Evolutionary conservation across 768 basidiomycete genomes (phyloP).

Genomic region (Tulasnella sp.): DNA sequence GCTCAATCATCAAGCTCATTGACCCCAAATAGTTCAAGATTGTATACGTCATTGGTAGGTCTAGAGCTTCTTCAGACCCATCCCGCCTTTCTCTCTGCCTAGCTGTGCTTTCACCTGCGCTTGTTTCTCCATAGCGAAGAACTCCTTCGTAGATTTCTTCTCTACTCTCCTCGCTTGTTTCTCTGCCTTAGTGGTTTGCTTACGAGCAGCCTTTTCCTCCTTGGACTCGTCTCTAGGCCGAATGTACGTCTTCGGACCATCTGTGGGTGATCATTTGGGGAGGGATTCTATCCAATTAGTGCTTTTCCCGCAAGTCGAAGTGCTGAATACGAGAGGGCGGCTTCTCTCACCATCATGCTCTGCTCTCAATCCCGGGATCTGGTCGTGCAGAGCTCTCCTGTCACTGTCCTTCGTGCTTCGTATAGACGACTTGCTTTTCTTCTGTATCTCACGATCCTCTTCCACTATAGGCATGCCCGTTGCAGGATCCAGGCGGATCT

Average conservation of each 20-base stretch:
- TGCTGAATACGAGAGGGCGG: constrained; percentile 24
- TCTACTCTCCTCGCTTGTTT: constrained; percentile 31
- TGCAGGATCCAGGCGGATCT: constrained; percentile 61
- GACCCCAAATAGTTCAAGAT: too few species aligned
- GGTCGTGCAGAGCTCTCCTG: constrained; percentile 4
- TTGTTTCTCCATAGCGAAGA: constrained; percentile 32
- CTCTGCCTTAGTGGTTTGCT: constrained; percentile 35
- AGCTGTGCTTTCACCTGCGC: constrained; percentile 26
- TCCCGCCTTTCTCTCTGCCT: constrained; percentile 1
- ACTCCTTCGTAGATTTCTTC: constrained; percentile 34
- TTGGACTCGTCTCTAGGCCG: constrained; percentile 63
- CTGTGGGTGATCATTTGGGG: too few species aligned
- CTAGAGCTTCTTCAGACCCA: constrained; percentile 15
- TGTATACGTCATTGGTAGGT: neutral
- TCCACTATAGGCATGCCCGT: constrained; percentile 61
- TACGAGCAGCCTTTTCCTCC: constrained; percentile 35
- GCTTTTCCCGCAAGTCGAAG: too few species aligned
- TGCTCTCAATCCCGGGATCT: constrained; percentile 16
- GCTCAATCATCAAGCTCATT: too few species aligned
- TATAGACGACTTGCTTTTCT: constrained; percentile 22
- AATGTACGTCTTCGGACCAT: constrained; percentile 41
- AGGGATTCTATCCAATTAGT: too few species aligned
- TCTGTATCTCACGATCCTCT: constrained; percentile 27
- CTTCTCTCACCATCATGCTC: constrained; percentile 15
- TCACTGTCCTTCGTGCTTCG: neutral